Evolutionary conservation across 176 grass and related monocot species (phyloP).

Genomic region (Carex parvula): DNA sequence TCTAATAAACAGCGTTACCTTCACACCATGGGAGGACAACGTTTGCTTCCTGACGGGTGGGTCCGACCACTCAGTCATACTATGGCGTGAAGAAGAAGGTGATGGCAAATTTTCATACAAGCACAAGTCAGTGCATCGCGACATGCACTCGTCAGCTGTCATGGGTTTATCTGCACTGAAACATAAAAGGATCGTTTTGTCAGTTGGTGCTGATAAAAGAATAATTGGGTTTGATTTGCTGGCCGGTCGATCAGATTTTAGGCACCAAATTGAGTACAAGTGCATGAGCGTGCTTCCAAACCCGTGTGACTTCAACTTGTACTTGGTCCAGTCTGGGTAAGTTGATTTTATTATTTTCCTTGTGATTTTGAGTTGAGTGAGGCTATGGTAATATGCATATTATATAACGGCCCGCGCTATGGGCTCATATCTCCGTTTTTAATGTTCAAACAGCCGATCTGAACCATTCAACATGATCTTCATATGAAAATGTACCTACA

Average conservation of each 20-base stretch:
- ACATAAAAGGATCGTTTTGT: slow-evolving; percentile 74
- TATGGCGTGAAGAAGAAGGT: slow-evolving; percentile 75
- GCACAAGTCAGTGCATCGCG: slow-evolving; percentile 59
- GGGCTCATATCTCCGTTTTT: too few species aligned
- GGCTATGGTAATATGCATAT: too few species aligned
- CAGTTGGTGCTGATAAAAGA: slow-evolving; percentile 84
- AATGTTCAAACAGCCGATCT: too few species aligned
- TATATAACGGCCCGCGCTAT: too few species aligned
- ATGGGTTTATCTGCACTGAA: slow-evolving; percentile 78
- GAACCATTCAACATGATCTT: too few species aligned
- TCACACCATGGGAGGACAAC: slow-evolving; percentile 85
- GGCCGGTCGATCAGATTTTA: slow-evolving; percentile 73
- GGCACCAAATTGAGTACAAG: slow-evolving; percentile 73
- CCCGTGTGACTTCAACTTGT: slow-evolving; percentile 86
- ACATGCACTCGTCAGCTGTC: slow-evolving; percentile 81
- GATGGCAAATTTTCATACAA: slow-evolving; percentile 45
- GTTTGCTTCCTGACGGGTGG: slow-evolving; percentile 65
- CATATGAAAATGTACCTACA: too few species aligned
- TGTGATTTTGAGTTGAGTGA: background rate
- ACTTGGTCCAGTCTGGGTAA: slow-evolving; percentile 96
- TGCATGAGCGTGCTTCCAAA: slow-evolving; percentile 93
- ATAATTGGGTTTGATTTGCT: slow-evolving; percentile 73
- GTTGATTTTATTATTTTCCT: slow-evolving; percentile 31
- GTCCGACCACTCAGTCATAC: slow-evolving; percentile 76
- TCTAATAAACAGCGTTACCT: slow-evolving; percentile 84